These are phyloP conservation scores for Erigeron canadensis DNA, from an alignment of 129 eudicot species.

Conservation along the genomic window DNA sequence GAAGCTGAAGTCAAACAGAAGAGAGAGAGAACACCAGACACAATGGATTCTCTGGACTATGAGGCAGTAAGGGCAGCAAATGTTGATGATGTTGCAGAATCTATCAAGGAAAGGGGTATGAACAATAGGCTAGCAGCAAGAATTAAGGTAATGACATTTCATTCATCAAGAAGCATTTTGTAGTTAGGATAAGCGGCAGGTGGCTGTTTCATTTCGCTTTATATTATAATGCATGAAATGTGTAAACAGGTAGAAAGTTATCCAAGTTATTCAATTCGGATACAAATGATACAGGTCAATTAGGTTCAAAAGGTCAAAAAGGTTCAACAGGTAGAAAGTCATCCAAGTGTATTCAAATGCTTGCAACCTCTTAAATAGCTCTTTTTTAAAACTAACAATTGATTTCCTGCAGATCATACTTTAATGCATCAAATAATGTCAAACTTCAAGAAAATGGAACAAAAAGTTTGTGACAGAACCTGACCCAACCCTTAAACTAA, in stretches of 20 bases:
- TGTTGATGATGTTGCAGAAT: slow-evolving; percentile 69
- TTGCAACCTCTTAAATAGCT: slow-evolving; percentile 8
- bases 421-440: background rate
- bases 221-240: background rate
- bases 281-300: background rate
- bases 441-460: background rate
- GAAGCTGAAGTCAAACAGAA: slow-evolving; percentile 50
- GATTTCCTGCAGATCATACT: background rate
- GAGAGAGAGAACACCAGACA: slow-evolving; percentile 54
- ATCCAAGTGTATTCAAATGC: background rate
- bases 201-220: slow-evolving; percentile 1
- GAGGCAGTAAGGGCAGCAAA: slow-evolving; percentile 76
- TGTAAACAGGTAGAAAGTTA: background rate
- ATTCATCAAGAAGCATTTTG: slow-evolving; percentile 8
- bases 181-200: background rate
- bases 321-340: background rate
- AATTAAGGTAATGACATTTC: slow-evolving; percentile 55
- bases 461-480: no score
- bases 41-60: slow-evolving; percentile 88
- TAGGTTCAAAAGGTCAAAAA: background rate
- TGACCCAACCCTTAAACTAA: background rate
- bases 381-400: background rate
- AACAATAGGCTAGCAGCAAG: slow-evolving; percentile 89
- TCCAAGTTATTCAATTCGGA: no score
- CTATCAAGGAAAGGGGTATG: slow-evolving; percentile 96